Conservation (phyloP, 1,284 basidiomycete genomes). For the Austroboletus novae-zelandiae region DNA sequence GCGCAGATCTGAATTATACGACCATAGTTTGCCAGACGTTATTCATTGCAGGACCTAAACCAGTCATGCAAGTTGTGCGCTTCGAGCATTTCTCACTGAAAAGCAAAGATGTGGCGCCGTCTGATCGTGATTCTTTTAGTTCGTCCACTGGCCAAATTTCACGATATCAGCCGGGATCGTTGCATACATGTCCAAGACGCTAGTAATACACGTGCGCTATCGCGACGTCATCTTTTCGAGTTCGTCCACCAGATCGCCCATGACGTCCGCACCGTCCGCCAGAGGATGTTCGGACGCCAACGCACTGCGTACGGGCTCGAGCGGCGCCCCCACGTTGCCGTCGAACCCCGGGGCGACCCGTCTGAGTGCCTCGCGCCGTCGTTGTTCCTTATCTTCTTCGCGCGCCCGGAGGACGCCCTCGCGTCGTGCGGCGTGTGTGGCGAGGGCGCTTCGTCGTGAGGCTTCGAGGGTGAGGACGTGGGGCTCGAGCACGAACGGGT, state of each 20-base stretch:
- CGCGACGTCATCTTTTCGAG: slow-evolving; percentile 46
- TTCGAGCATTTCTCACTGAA: no score
- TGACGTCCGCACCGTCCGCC: slow-evolving; percentile 44
- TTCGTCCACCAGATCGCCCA: slow-evolving; percentile 80
- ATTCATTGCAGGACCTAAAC: no score
- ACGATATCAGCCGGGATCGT: no score
- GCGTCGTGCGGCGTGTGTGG: slow-evolving; percentile 61
- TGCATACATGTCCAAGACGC: no score
- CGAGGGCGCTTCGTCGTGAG: slow-evolving; percentile 63
- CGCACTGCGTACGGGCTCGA: slow-evolving; percentile 50
- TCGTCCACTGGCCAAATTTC: no score
- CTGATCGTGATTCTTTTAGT: no score
- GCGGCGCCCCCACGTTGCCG: slow-evolving; percentile 45
- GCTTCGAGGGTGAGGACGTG: slow-evolving; percentile 76
- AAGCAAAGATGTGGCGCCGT: no score
- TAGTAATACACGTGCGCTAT: neutral
- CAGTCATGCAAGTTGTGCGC: no score
- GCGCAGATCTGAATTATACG: no score
- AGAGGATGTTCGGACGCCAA: neutral
- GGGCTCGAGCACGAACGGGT: slow-evolving; percentile 88
- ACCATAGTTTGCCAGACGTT: no score
- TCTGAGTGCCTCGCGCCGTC: slow-evolving; percentile 72
- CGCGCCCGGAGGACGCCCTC: slow-evolving; percentile 68
- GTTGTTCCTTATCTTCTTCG: slow-evolving; percentile 74
- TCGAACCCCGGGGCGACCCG: slow-evolving; percentile 76